Conservation (phyloP, 2,329 filamentous ascomycete species). For the Botryosphaeria agaves region DNA sequence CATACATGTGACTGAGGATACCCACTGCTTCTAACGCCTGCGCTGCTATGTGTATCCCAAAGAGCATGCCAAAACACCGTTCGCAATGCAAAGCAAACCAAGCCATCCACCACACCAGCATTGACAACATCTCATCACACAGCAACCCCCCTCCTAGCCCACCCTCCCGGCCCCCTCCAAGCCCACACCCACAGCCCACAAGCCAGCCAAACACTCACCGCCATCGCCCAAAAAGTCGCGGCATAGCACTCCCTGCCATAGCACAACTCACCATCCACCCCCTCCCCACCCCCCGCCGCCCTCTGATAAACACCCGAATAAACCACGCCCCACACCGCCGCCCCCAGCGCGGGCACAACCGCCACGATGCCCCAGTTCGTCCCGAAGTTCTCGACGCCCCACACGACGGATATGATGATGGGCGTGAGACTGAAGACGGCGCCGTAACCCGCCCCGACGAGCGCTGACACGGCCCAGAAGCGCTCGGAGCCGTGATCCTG, state of each 20-base stretch:
- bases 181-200: conserved; percentile 56
- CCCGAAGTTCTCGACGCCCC: conserved; percentile 96
- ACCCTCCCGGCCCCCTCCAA: conserved; percentile 64
- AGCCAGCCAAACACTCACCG: conserved; percentile 60
- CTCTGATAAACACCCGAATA: conserved; percentile 69
- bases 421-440: conserved; percentile 79
- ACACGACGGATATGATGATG: conserved; percentile 90
- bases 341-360: conserved; percentile 75
- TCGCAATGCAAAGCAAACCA: background rate
- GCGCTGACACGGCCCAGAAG: conserved; percentile 72
- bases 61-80: too few relatives aligned
- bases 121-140: conserved; percentile 19
- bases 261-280: conserved; percentile 40
- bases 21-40: too few relatives aligned
- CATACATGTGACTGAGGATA: too few relatives aligned
- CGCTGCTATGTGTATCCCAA: too few relatives aligned
- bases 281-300: conserved; percentile 34
- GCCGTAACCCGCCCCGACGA: conserved; percentile 83
- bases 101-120: background rate
- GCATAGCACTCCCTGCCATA: conserved; percentile 72
- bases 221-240: conserved; percentile 72
- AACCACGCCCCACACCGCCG: conserved; percentile 78
- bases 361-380: conserved; percentile 96
- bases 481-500: conserved; percentile 60
- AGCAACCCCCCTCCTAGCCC: conserved; percentile 59